Base-by-base conservation (phyloP, 768 basidiomycete genomes). In the Phallus indusiatus region DNA sequence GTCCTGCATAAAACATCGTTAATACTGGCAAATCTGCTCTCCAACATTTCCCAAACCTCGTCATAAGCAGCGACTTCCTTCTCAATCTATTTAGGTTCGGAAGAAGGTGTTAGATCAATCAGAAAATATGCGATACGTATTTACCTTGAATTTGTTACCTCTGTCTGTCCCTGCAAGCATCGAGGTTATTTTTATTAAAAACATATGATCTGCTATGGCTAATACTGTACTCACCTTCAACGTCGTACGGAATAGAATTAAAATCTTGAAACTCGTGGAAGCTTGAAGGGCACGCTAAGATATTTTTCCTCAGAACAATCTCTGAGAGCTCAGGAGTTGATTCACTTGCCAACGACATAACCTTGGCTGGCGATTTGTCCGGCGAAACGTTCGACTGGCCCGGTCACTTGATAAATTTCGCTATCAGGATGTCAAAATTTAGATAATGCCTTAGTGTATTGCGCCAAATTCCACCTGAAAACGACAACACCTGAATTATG, bases 401-500 rank as follows among this genome's bases (percentile, higher is more conserved):
- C 92, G n/a, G 91, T 94, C 1, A 94, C 92, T 70, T 91, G 90
- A 69, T 96, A 97, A 56, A 97, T 97, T 74, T 95, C 94, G 66
- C 91, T 93, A 66, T 37, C 36, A 17, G 11, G 48, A 28, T 21
- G 21, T 14, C n/a, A 20, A 33, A 47, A 17, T 22, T n/a, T 51
- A n/a, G n/a, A n/a, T 17, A 54, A 33, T 28, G 47, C 33, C 36
- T 24, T 46, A 14, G 14, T 54, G 53, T 21, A 35, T 20, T 18
- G 16, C 4, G 17, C 28, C 28, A 24, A 22, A 34, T 1, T 68
- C 54, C 67, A 84, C 88, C 88, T 90, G 75, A 90, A 91, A 47
- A 86, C 83, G 10, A 92, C 81, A 21, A 92, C 86, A 12, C 89
- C 90, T 90, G 65, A n/a, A 55, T 9, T 35, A 21, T 49, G 71